Base-by-base conservation (phyloP, 2,329 filamentous ascomycete genomes). In the Xylaria sp. region DNA sequence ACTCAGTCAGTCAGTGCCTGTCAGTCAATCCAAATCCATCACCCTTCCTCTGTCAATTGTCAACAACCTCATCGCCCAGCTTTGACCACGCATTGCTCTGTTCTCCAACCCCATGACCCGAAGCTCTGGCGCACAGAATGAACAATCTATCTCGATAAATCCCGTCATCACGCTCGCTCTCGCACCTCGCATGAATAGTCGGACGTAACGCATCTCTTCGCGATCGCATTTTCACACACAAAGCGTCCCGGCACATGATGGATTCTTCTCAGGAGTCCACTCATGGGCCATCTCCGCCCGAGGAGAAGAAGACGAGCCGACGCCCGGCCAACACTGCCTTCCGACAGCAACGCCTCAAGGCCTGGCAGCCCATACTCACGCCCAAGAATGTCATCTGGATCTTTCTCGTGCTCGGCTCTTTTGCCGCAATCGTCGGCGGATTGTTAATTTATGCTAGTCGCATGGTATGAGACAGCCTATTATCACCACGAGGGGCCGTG, bases 291-390 rank as follows among this genome's bases (percentile, higher is more conserved):
- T 57, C 62, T 9, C 2, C 60, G 9, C 55, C n/a, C 23, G 63
- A 82, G 82, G 80, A 94, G 78, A 94, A 92, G 80, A 84, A 88
- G 76, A 96, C 96, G 85, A 95, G 85, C 82, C 87, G 90, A 76
- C 88, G 91, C 77, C 93, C 93, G 68, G 91, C 92, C 68, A 97
- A 97, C 78, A 97, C 93, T 61, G 94, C 94, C 9, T 99, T 97
- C 74, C 85, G 94, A 69, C 94, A 99, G 74, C 94, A 99, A 77
- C 87, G 94, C 73, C 78, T 99, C 75, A 97, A 97, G 78, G 94
- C 94, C 79, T 99, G 94, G 94, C 94, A 99, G 89, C 93, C 93
- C 44, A 97, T 97, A 71, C 81, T 97, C 55, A 97, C 93, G 2
- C 93, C 93, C 1, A 96, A 96, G 78, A 96, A 92, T 55, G 71